Evolutionary conservation across 257 asterid species (phyloP), one percentile per base, ranked within the genome.

Genomic region (Solanum gracilifrons): DNA sequence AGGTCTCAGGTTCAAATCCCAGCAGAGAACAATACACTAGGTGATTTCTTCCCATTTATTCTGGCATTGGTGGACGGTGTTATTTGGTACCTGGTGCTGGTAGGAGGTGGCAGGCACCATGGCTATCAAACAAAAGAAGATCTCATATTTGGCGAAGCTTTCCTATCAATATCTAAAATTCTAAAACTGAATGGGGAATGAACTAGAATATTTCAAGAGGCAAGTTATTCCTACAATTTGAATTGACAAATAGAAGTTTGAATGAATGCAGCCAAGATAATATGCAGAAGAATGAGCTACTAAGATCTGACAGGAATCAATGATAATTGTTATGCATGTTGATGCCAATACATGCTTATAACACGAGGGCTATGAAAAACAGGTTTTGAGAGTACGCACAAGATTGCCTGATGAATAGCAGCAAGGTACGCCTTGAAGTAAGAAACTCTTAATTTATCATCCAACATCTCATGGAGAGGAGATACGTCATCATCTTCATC

Each of bases 381-480:
- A 16, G 43, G 69, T 82, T 46, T 48, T 76, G 58, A 20, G 69
- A 46, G 10, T 31, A 90, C 93, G 10, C 75, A 93, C 95, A 82
- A 36, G 18, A 91, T 92, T 62, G 95, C 93, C 87, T 92, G 94
- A 87, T 91, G 90, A 87, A 93, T 90, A 51, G 92, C 93, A 41
- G 92, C 93, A 73, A 93, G 93, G 86, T 92, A 92, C 3, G 90
- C 89, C 89, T 90, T 91, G 84, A 88, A 93, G 90, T 92, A 93
- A 86, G 90, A n/a, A 82, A 91, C 89, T 74, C 94, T 90, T 71
- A 85, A 86, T 83, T 88, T 88, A 87, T 93, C 94, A 89, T 92
- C 93, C 46, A 93, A 92, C 93, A 89, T 87, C 89, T 90, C 89
- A 62, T 92, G 85, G 68, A 90, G 62, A 79, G 91, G 89, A 64